Evolutionary conservation across 257 asterid species (phyloP), one percentile per base, ranked within the genome.

Genomic region (Buddleja alternifolia): DNA sequence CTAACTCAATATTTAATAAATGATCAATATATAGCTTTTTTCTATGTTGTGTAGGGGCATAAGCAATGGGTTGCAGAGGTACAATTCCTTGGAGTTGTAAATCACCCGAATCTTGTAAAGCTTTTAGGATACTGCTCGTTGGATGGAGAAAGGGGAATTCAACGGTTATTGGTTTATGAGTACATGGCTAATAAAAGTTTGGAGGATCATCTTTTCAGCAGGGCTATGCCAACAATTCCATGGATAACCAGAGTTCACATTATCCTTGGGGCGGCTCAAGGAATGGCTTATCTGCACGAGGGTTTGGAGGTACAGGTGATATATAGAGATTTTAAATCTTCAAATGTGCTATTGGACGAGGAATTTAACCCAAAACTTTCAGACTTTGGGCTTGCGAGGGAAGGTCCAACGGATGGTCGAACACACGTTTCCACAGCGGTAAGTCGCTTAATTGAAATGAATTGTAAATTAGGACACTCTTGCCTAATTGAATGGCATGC

Each of bases 381-480:
- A 0, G 97, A 92, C 82, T 92, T 92, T 69, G 98, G 98, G 68
- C 96, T 92, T 69, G 98, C 98, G 57, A 86, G 98, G 80, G 98
- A 90, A 81, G 98, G 98, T 16, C 98, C 98, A 15, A 60, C 69
- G 8, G 97, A 87, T 37, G 92, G 80, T 65, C 85, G 29, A 21
- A 80, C 91, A 76, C 98, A 92, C 34, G 98, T 92, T 25, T 92
- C 98, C 61, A 92, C 98, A 0, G 98, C 93, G 16, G 97, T 92
- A 75, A 81, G 95, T 81, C 34, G 53, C 53, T 61, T 73, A 44
- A 32, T 70, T 20, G 37, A 23, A 20, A 63, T 59, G 50, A 58
- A 37, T 34, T 32, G n/a, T 42, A 60, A 61, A 42, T 66, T 60
- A 32, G 44, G 44, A 63, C 20, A 54, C 21, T 19, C 39, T 54